Conservation (phyloP, 352 stramenopile species). For the Phytophthora citricola region DNA sequence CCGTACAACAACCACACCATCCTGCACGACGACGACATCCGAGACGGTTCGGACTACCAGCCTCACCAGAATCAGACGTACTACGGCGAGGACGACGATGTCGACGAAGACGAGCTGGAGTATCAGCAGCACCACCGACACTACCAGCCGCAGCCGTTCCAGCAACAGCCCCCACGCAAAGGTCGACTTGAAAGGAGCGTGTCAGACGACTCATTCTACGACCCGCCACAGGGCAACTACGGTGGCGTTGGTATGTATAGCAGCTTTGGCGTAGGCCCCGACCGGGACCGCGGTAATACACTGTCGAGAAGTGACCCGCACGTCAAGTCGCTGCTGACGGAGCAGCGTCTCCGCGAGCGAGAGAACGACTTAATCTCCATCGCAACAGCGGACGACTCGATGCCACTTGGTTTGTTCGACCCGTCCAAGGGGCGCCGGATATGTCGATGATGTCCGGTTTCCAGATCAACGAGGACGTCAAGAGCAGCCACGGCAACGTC, state of each 20-base stretch:
- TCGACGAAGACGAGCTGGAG: constrained; percentile 41
- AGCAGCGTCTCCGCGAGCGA: constrained; percentile 67
- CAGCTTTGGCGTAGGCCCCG: constrained; percentile 14
- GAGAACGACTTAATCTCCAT: constrained; percentile 72
- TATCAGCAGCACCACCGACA: constrained; percentile 47
- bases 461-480: constrained; percentile 37
- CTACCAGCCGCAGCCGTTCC: constrained; percentile 37
- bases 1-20: constrained; percentile 50
- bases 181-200: constrained; percentile 31
- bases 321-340: constrained; percentile 65
- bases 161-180: constrained; percentile 26
- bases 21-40: constrained; percentile 39
- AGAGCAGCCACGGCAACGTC: constrained; percentile 22
- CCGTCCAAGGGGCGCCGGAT: constrained; percentile 36
- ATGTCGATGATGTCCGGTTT: constrained; percentile 30
- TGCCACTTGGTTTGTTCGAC: constrained; percentile 42
- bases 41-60: constrained; percentile 39
- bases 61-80: constrained; percentile 49
- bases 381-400: constrained; percentile 55
- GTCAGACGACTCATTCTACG: constrained; percentile 41
- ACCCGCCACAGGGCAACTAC: constrained; percentile 26
- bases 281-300: constrained; percentile 21
- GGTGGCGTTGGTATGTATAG: constrained; percentile 28
- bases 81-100: constrained; percentile 41
- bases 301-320: constrained; percentile 43